Conservation (phyloP, 2,329 filamentous ascomycete species). For the Aspergillus sp. region DNA sequence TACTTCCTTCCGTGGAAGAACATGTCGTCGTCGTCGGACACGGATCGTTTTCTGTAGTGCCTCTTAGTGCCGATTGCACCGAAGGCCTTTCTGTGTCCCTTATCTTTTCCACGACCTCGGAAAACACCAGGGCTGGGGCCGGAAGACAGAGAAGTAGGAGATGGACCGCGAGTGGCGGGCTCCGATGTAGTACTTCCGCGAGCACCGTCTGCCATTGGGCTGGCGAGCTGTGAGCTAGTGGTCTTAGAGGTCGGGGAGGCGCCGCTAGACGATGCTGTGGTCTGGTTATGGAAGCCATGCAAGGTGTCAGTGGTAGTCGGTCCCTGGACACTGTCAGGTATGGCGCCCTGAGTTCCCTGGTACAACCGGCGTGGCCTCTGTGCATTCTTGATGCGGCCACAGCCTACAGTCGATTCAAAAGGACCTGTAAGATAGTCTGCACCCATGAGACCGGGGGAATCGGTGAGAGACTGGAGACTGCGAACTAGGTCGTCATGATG, state of each 20-base stretch:
- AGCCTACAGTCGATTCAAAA: constrained; percentile 4
- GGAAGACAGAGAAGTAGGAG: constrained; percentile 20
- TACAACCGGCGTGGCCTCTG: constrained; percentile 25
- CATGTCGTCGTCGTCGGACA: constrained; percentile 19
- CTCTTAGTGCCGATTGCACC: constrained; percentile 18
- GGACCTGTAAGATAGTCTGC: constrained; percentile 11
- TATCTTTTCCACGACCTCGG: constrained; percentile 11
- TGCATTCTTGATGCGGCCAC: constrained; percentile 17
- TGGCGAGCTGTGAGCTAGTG: constrained; percentile 14
- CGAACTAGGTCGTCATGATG: constrained; percentile 21
- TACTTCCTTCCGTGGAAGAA: constrained; percentile 10
- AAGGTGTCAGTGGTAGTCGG: constrained; percentile 8
- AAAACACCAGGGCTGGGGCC: constrained; percentile 17
- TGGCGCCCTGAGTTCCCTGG: constrained; percentile 11
- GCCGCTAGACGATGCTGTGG: constrained; percentile 13
- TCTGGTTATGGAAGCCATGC: constrained; percentile 9
- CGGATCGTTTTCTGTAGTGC: constrained; percentile 13
- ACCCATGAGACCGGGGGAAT: constrained; percentile 9
- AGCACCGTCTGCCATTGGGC: constrained; percentile 11
- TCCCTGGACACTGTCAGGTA: constrained; percentile 5
- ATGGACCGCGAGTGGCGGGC: constrained; percentile 18
- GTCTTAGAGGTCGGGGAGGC: constrained; percentile 18
- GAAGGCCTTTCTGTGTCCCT: constrained; percentile 6
- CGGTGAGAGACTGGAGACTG: constrained; percentile 22
- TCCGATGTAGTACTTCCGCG: constrained; percentile 15